Conservation (phyloP, 2,329 filamentous ascomycete species). For the Cercospora janseana region DNA sequence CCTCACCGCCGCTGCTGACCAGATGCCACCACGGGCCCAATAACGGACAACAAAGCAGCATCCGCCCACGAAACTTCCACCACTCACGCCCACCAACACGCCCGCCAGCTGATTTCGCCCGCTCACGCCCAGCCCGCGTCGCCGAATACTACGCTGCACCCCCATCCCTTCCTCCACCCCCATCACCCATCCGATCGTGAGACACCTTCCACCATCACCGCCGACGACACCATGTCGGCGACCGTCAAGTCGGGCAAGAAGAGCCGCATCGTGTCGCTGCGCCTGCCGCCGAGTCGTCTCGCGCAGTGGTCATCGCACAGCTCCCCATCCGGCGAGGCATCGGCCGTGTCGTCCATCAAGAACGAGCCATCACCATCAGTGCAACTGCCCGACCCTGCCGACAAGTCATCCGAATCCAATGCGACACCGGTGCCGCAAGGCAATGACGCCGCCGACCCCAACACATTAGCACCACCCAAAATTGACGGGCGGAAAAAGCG, state of each 20-base stretch:
- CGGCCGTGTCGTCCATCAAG: conserved; percentile 27
- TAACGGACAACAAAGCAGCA: conserved; percentile 4
- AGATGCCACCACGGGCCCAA: not conserved
- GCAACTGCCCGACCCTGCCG: conserved; percentile 38
- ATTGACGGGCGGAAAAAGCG: conserved; percentile 66
- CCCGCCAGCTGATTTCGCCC: not conserved
- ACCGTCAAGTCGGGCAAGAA: conserved; percentile 33
- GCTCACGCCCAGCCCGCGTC: conserved; percentile 1
- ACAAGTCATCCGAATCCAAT: conserved; percentile 45
- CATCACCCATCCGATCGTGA: conserved; percentile 4
- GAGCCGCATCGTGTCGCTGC: conserved; percentile 33
- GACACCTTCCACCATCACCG: conserved; percentile 8
- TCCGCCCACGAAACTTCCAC: not conserved
- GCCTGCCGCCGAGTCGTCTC: conserved; percentile 30
- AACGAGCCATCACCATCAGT: conserved; percentile 40
- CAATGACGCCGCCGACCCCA: conserved; percentile 38
- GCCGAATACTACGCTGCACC: not conserved
- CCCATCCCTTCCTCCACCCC: not conserved
- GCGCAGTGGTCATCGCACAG: conserved; percentile 32
- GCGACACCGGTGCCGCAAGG: conserved; percentile 40
- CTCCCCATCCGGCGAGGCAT: conserved; percentile 16
- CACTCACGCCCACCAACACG: not conserved
- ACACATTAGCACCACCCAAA: conserved; percentile 47
- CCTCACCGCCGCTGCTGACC: not conserved
- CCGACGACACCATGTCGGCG: conserved; percentile 26